A percentile compares a stretch with the other conserved stretches of the same genome.
Conservation (phyloP, 73 alveolate genomes). For the Tetrahymena thermophila region DNA sequence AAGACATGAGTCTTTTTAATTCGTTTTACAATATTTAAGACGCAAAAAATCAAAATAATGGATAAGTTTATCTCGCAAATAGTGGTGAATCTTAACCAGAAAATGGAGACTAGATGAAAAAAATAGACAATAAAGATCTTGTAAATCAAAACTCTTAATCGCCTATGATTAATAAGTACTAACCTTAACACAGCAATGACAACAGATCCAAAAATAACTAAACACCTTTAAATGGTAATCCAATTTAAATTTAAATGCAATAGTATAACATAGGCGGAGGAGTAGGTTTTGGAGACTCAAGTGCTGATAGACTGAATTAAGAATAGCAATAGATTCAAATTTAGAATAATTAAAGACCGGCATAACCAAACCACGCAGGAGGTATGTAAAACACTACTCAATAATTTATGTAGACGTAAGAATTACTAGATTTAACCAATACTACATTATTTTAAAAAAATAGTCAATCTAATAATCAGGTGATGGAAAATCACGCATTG, state of each 20-base stretch:
- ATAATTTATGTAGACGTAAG: not conserved
- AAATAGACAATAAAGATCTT: not conserved
- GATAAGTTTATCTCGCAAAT: not conserved
- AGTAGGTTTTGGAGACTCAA: not conserved
- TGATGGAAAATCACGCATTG: not conserved
- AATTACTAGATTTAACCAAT: not conserved
- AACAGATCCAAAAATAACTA: not conserved
- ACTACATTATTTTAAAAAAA: not conserved
- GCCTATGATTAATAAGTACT: not conserved
- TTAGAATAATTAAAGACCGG: not conserved
- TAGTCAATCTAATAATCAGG: not conserved
- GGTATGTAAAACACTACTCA: conserved; percentile 2
- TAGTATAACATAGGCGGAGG: not conserved
- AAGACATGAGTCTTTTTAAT: not conserved
- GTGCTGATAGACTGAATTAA: not conserved
- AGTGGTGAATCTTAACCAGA: not conserved
- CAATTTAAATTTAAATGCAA: not conserved
- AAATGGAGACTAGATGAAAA: not conserved
- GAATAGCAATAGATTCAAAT: not conserved
- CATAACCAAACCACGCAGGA: not conserved
- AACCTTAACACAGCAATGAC: not conserved
- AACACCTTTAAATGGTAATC: not conserved
- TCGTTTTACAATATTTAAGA: not conserved
- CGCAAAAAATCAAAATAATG: not conserved
- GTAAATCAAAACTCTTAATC: not conserved